Percentiles rank a stretch among this genome's conserved stretches.
Conservation (phyloP, 108 stramenopile genomes). For the Cyclotella kingstonii region DNA sequence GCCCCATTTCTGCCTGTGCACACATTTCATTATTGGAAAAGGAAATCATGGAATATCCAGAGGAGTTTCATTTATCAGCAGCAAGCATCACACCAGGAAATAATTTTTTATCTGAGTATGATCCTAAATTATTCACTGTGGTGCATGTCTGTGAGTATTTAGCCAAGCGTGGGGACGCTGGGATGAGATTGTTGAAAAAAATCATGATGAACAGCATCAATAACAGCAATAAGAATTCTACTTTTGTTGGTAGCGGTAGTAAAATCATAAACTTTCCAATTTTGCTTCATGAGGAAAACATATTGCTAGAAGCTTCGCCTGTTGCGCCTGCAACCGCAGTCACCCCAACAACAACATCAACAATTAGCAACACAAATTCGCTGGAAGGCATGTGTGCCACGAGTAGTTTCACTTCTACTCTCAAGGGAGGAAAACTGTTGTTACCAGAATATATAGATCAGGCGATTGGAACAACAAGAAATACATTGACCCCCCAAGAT, state of each 20-base stretch:
- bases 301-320: constrained; percentile 13
- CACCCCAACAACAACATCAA: too few species aligned
- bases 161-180: constrained; percentile 20
- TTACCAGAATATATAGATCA: constrained; percentile 39
- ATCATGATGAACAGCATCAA: background rate
- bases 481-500: constrained; percentile 17
- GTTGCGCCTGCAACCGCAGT: too few species aligned
- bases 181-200: constrained; percentile 32
- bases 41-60: background rate
- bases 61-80: background rate
- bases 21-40: constrained; percentile 38
- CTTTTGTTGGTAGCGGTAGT: background rate
- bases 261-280: constrained; percentile 11
- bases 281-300: constrained; percentile 33
- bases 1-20: constrained; percentile 17
- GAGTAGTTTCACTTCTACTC: too few species aligned
- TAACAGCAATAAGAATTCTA: background rate
- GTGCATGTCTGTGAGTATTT: constrained; percentile 35
- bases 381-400: too few species aligned
- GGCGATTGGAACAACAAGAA: constrained; percentile 16
- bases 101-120: too few species aligned
- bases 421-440: constrained; percentile 10
- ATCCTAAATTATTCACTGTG: constrained; percentile 21
- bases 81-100: background rate
- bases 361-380: background rate